Evolutionary conservation across 78 protist species (phyloP).

Genomic region (Dictyostelium purpureum): DNA sequence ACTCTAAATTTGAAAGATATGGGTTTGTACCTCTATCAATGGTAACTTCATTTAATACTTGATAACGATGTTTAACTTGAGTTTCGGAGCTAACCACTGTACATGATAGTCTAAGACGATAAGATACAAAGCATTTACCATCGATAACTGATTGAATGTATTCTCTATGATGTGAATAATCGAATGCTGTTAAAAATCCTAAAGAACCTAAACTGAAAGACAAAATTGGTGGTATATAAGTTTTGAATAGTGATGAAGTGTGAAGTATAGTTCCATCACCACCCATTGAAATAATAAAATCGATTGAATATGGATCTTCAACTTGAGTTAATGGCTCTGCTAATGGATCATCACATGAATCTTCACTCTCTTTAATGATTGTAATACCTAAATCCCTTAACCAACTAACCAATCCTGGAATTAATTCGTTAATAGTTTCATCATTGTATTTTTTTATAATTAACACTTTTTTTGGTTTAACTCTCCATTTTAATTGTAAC

Average conservation of each 20-base stretch:
- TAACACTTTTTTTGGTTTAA: slow-evolving; percentile 54
- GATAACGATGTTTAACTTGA: slow-evolving; percentile 24
- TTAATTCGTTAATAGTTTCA: slow-evolving; percentile 4
- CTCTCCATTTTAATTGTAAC: slow-evolving; percentile 76
- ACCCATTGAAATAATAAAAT: slow-evolving; percentile 92
- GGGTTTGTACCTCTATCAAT: slow-evolving; percentile 85
- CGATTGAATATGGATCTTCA: slow-evolving; percentile 73
- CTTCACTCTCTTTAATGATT: slow-evolving; percentile 15
- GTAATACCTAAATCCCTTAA: not conserved
- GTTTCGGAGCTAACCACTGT: slow-evolving; percentile 15
- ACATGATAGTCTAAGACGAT: slow-evolving; percentile 67
- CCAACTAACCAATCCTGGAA: slow-evolving; percentile 3
- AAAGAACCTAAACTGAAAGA: slow-evolving; percentile 89
- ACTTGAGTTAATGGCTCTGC: not conserved
- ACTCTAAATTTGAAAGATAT: slow-evolving; percentile 85
- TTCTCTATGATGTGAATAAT: slow-evolving; percentile 50
- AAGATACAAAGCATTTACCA: slow-evolving; percentile 76
- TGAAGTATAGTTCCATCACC: slow-evolving; percentile 97
- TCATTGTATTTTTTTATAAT: slow-evolving; percentile 71
- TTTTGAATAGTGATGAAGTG: slow-evolving; percentile 80
- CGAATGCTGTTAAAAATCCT: slow-evolving; percentile 93
- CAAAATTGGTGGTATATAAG: slow-evolving; percentile 87
- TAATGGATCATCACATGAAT: not conserved
- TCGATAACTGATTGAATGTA: slow-evolving; percentile 59
- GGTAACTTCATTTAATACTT: slow-evolving; percentile 81